A percentile compares a stretch with the other conserved stretches of the same genome.
Evolutionary conservation across 352 stramenopile species (phyloP).

Genomic region (Discostella stelligera): DNA sequence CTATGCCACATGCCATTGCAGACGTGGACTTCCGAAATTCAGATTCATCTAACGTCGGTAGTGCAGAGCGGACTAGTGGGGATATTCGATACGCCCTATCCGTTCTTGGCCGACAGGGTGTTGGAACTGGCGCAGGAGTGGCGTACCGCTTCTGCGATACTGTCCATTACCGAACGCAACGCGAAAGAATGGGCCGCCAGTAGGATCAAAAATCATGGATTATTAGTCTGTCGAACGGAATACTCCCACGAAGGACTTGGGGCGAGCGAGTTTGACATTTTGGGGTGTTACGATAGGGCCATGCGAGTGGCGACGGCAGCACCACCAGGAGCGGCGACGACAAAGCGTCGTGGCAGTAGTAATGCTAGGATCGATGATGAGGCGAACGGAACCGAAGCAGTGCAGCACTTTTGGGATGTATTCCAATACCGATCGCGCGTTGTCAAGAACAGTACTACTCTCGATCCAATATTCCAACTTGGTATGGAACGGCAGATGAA

Average conservation of each 20-base stretch:
- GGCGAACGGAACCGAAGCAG: background rate
- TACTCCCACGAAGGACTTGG: conserved; percentile 35
- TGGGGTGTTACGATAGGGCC: conserved; percentile 41
- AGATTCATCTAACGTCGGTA: conserved; percentile 22
- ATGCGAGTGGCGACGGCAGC: background rate
- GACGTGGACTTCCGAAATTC: conserved; percentile 32
- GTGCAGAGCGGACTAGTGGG: conserved; percentile 39
- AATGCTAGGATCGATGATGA: background rate
- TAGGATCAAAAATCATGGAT: conserved; percentile 39
- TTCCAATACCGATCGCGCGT: conserved; percentile 31
- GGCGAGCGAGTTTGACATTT: conserved; percentile 47
- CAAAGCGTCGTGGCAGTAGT: background rate
- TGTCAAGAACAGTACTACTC: conserved; percentile 15
- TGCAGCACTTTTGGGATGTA: conserved; percentile 48
- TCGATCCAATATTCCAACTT: conserved; percentile 18
- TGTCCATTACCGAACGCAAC: conserved; percentile 50
- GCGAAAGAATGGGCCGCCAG: conserved; percentile 37
- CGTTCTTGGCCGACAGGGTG: conserved; percentile 35
- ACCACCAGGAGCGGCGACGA: no score
- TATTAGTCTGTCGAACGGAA: conserved; percentile 43
- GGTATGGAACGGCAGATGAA: conserved; percentile 51
- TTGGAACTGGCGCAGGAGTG: conserved; percentile 27
- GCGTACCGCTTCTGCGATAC: conserved; percentile 11
- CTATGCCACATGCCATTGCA: conserved; percentile 32
- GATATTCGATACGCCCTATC: conserved; percentile 55